Evolutionary conservation across 352 stramenopile genomes (phyloP), one percentile per base, ranked within the genome.

Genomic region (Globisporangium acanthophoron): DNA sequence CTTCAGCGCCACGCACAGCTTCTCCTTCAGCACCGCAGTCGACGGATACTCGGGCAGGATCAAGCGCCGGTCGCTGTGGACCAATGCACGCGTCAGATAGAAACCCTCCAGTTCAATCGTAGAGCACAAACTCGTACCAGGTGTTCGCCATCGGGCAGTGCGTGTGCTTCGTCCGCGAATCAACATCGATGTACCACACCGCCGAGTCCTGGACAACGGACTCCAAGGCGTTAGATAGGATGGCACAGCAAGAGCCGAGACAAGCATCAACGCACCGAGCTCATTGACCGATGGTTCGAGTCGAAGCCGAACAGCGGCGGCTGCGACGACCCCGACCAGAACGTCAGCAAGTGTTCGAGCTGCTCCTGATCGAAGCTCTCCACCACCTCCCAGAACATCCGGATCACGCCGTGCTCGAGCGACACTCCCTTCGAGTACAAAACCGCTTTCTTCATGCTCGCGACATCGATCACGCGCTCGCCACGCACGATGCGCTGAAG

Each of bases 231-330:
- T 43, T 15, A 43, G 37, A 15, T 40, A 40, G 37, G 5, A 18
- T 15, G 18, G 4, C 37, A 3, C 9, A 41, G 35, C 8, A 15
- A 12, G 11, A n/a, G 41, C 15, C 43, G 18, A 9, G 12, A 48
- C 43, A 48, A 24, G 15, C 0, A 39, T 15, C 33, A n/a, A 29
- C 78, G 44, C 69, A 88, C 80, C 68, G 78, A 66, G 46, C 71
- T 78, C 59, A 85, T 76, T 18, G 70, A 77, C 21, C 74, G 76
- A 56, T 77, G 70, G 18, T 62, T 78, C 0, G 71, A 73, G 37
- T 83, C 75, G 52, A 90, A 92, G 13, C 83, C 83, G 59, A 92
- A 92, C 7, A 90, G 67, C 3, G 83, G 83, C 39, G 83, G 80
- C 53, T 77, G 55, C 0, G 78, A 65, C 7, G 80, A 90, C 2